Conservation (phyloP, 768 basidiomycete genomes). For the Punctularia strigosozonata region DNA sequence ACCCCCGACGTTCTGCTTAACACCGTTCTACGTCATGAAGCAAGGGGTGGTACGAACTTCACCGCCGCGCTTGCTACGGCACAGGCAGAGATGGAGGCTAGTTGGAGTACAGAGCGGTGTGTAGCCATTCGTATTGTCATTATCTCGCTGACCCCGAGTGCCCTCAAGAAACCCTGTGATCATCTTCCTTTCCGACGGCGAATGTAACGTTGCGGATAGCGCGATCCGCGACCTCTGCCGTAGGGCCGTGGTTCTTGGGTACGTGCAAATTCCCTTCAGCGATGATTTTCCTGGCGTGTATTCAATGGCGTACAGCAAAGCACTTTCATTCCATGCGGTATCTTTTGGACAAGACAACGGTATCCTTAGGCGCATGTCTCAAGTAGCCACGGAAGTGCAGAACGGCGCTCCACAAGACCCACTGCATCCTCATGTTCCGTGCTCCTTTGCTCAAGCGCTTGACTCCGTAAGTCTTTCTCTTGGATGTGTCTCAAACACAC, state of each 20-base stretch:
- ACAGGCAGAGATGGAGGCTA: slow-evolving; percentile 25
- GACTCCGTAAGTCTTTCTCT: slow-evolving; percentile 29
- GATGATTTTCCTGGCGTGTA: not conserved
- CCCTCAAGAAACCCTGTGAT: slow-evolving; percentile 36
- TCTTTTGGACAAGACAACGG: slow-evolving; percentile 31
- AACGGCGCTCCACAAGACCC: slow-evolving; percentile 30
- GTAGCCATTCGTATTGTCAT: not conserved
- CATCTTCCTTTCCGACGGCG: slow-evolving; percentile 48
- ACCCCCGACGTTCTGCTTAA: slow-evolving; percentile 32
- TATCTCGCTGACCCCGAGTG: slow-evolving; percentile 3
- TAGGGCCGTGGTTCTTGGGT: slow-evolving; percentile 34
- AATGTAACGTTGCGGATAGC: slow-evolving; percentile 26
- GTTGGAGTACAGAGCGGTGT: slow-evolving; percentile 43
- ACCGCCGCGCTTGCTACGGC: slow-evolving; percentile 24
- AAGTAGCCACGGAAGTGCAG: slow-evolving; percentile 37
- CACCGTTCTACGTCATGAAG: slow-evolving; percentile 19
- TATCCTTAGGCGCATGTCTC: slow-evolving; percentile 35
- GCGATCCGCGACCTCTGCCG: slow-evolving; percentile 29
- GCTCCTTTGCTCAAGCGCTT: slow-evolving; percentile 37
- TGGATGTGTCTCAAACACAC: not conserved
- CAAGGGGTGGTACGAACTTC: slow-evolving; percentile 32
- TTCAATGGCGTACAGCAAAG: slow-evolving; percentile 24
- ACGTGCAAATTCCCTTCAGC: not conserved
- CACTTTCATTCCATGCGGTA: slow-evolving; percentile 48
- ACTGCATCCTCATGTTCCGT: slow-evolving; percentile 24